Base-by-base conservation (phyloP, 2,329 filamentous ascomycete species). In the Pseudomassariella vexata region DNA sequence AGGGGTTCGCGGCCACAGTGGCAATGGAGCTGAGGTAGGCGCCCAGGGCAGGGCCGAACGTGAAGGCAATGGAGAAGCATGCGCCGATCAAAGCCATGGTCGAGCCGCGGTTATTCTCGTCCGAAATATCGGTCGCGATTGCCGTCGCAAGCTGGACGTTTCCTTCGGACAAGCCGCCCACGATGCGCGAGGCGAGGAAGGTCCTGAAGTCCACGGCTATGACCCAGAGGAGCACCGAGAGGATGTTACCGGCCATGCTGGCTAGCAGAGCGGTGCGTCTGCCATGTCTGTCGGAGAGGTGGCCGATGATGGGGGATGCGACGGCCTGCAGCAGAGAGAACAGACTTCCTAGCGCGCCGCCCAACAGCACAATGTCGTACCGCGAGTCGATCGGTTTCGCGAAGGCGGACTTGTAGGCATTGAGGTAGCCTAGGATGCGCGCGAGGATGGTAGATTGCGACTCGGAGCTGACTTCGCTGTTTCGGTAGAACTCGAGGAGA, bases 61-160 rank as follows among this genome's bases (percentile, higher is more conserved):
- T 98, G 56, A 98, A 98, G 12, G 92, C 92, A 46, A 98, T 81
- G 40, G 86, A 94, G 64, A 98, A 98, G 64, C 92, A 96, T 10
- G 85, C 89, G 37, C 92, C 92, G 18, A 98, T 90, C 34, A 98
- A 70, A 6, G 92, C 92, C 87, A 98, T 95, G 24, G 92, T 95
- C 14, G 86, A 79, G 15, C 90, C 87, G 18, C 92, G 78, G 50
- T 82, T 83, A 36, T 75, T 73, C 46, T 90, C 83, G 49, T 94
- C 88, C 25, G 86, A 94, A 44, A 98, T 89, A 56, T 98, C 92
- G 23, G 90, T 92, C 12, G 92, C 92, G 56, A 98, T 96, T 24
- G 92, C 90, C 41, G 90, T 92, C 5, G 92, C 90, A 10, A 98
- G 71, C 65, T 98, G 92, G 3, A 98, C 85, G 48, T 98, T 98